Conservation (phyloP, 331 rosid species). For the Rhamnella rubrinervis region DNA sequence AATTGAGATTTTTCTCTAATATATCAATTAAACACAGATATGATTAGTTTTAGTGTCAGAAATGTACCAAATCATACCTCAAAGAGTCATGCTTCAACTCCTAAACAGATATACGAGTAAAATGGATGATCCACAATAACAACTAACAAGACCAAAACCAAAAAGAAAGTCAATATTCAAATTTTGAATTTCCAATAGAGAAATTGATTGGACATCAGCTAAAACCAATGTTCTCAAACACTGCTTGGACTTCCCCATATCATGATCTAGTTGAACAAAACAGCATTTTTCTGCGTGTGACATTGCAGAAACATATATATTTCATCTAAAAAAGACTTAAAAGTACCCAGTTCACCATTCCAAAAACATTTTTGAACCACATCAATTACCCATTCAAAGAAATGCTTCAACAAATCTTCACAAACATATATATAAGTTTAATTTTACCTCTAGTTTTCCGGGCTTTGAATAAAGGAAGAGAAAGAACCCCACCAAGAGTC, state of each 20-base stretch:
- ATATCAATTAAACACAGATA: background rate
- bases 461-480: slow-evolving; percentile 66
- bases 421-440: background rate
- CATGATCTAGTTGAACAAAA: background rate
- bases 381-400: background rate
- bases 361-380: background rate
- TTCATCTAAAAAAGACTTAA: background rate
- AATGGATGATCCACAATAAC: no score
- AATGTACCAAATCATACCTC: background rate
- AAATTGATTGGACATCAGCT: slow-evolving; percentile 6
- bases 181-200: background rate
- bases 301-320: background rate
- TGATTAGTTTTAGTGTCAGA: no score
- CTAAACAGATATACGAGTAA: no score
- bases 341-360: background rate
- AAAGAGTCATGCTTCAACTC: background rate
- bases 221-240: background rate
- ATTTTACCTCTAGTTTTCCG: slow-evolving; percentile 55
- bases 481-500: slow-evolving; percentile 73
- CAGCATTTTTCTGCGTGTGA: background rate
- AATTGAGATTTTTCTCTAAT: background rate
- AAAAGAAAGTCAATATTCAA: background rate
- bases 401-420: background rate
- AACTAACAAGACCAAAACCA: background rate
- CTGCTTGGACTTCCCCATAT: background rate